Percentiles rank a stretch among this genome's conserved stretches.
These are phyloP conservation scores for Carex cristatella DNA, from an alignment of 176 grass and related monocot species.

Conservation along the genomic window DNA sequence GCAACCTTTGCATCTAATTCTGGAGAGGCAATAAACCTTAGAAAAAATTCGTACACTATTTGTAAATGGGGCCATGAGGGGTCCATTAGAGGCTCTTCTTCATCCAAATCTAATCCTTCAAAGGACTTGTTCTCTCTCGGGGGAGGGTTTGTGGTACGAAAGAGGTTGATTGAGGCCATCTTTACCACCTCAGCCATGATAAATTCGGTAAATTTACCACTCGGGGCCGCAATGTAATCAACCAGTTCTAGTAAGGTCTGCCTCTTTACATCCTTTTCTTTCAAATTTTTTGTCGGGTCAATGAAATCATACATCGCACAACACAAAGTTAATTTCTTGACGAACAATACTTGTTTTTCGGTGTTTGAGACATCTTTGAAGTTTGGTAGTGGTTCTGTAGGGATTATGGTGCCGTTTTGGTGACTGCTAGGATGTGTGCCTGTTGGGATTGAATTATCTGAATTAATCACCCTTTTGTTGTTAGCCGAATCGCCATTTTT, in stretches of 20 bases:
- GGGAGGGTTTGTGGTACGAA: slow-evolving; percentile 55
- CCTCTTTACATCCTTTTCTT: slow-evolving; percentile 86
- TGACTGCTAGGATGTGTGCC: slow-evolving; percentile 11
- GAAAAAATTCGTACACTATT: slow-evolving; percentile 79
- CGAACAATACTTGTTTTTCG: slow-evolving; percentile 74
- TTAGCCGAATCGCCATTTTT: slow-evolving; percentile 47
- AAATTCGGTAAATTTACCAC: slow-evolving; percentile 60
- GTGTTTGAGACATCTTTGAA: slow-evolving; percentile 79
- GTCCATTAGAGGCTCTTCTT: slow-evolving; percentile 95
- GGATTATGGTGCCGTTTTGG: slow-evolving; percentile 45
- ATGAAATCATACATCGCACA: slow-evolving; percentile 62
- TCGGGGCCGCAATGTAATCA: slow-evolving; percentile 70
- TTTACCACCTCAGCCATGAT: slow-evolving; percentile 76
- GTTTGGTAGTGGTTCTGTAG: slow-evolving; percentile 56
- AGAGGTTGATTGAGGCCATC: slow-evolving; percentile 76
- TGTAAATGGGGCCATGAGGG: slow-evolving; percentile 90
- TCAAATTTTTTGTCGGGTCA: slow-evolving; percentile 66
- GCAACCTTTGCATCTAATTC: slow-evolving; percentile 91
- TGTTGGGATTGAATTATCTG: slow-evolving; percentile 39
- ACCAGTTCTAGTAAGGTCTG: slow-evolving; percentile 80
- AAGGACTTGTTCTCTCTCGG: slow-evolving; percentile 71
- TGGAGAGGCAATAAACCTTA: slow-evolving; percentile 78
- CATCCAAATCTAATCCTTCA: slow-evolving; percentile 82
- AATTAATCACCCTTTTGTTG: slow-evolving; percentile 39
- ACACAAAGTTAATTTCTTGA: slow-evolving; percentile 76